Base-by-base conservation (phyloP, 2,329 filamentous ascomycete species). In the Diaporthe ampelina region DNA sequence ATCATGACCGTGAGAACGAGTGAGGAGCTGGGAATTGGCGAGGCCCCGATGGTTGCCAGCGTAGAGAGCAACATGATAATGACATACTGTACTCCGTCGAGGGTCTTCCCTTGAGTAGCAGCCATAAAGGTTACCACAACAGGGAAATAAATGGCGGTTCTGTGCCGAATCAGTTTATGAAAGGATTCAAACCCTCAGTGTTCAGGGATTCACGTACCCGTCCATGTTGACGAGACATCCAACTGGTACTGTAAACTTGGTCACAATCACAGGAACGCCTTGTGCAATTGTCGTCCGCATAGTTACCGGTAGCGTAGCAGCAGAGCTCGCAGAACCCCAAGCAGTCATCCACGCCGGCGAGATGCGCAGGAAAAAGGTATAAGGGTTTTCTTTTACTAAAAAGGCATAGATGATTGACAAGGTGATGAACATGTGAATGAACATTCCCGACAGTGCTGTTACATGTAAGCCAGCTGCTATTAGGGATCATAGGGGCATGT, bases 71-170 rank as follows among this genome's bases (percentile, higher is more conserved):
- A 77, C 1, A 84, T 82, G 37, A 89, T 82, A 40, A 89, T 83
- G 78, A 87, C 83, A 79, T 89, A 89, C 76, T 89, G 82, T 9
- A 81, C 81, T 0, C 83, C 81, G 32, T 80, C 80, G 19, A 89
- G 82, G 0, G 26, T 85, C 84, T 72, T 85, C 86, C 85, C 86
- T 76, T 89, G 87, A 0, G 88, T 89, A 19, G 83, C 81, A 52
- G 88, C 87, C 37, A 89, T 79, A 81, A 89, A 89, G 26, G 88
- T 85, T 21, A 89, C 86, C 65, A 86, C 86, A 13, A 87, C 84
- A 4, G 88, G 88, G 76, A 89, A 88, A 79, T 89, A 89, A 72
- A 89, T 89, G 48, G 87, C 87, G 2, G 88, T 89, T n/a, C 84
- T 81, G 48, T 54, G 24, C 40, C 76, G 77, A 26, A 11, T 73